Evolutionary conservation across 2,329 filamentous ascomycete species (phyloP), one percentile per base, ranked within the genome.

Genomic region (Aspergillus nomiae): DNA sequence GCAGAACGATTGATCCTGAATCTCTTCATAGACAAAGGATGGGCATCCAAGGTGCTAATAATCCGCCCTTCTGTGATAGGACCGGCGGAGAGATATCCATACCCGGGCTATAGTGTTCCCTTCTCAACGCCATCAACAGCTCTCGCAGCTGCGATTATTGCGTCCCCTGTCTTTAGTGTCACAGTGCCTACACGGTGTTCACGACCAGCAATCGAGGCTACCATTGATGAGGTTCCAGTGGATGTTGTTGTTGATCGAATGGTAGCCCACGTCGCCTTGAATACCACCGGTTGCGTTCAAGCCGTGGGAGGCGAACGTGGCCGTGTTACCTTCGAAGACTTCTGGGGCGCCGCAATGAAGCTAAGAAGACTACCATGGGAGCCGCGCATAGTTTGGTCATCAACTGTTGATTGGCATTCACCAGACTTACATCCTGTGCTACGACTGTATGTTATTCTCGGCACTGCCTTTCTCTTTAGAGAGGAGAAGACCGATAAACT

Each of bases 241-340:
- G 70, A 72, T 55, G 69, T 72, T 3, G 70, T 72, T 1, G 69
- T 63, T 3, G 70, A 72, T 51, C 63, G 70, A 12, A 50, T 69
- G 7, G 28, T 69, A 0, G 41, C 16, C 7, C 59, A 60, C 30
- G 2, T 60, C 2, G 59, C 59, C 5, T 2, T n/a, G 3, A 5
- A 38, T 19, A 58, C 24, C 16, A 9, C 16, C 4, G 56, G 56
- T 5, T 28, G 8, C 3, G 26, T 58, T 26, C 56, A 58, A 19
- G 56, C 56, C 7, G 56, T 58, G 1, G 43, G 24, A 16, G 41
- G 45, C 4, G n/a, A 21, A 6, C 11, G 10, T 1, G n/a, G n/a
- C 43, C n/a, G 43, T 4, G 10, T 46, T 46, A 16, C 10, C 12
- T 24, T 46, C 21, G 11, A 7, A 8, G n/a, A 46, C 1, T 24